These are phyloP conservation scores for Monilinia fructigena DNA, from an alignment of 2,329 filamentous ascomycete genomes.

Conservation along the genomic window DNA sequence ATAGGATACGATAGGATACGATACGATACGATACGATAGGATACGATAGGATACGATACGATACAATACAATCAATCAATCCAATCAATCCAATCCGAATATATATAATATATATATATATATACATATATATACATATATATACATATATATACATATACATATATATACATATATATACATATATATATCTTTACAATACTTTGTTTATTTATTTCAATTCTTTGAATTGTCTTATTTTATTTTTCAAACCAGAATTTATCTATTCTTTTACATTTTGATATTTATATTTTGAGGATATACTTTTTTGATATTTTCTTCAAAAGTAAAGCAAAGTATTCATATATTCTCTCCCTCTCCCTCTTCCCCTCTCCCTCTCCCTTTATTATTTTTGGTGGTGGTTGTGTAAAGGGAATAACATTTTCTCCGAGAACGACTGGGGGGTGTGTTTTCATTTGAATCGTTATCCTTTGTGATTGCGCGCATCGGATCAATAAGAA, in stretches of 20 bases:
- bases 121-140: too few species aligned
- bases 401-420: not conserved
- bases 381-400: too few species aligned
- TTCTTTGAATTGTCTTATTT: not conserved
- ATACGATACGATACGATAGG: too few species aligned
- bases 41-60: too few species aligned
- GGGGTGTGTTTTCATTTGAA: not conserved
- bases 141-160: too few species aligned
- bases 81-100: not conserved
- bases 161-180: too few species aligned
- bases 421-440: not conserved
- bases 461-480: slow-evolving; percentile 6
- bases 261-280: not conserved
- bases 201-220: not conserved
- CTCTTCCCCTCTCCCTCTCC: not conserved
- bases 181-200: too few species aligned
- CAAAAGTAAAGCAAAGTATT: not conserved
- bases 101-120: too few species aligned
- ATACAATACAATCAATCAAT: too few species aligned
- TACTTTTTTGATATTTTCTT: not conserved
- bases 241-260: not conserved
- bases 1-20: not conserved
- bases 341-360: too few species aligned
- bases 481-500: slow-evolving; percentile 1
- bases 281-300: slow-evolving; percentile 1